A percentile compares a stretch with the other conserved stretches of the same genome.
phyloP scores from a whole-genome alignment of 331 rosid species.

The Telfairia occidentalis region DNA sequence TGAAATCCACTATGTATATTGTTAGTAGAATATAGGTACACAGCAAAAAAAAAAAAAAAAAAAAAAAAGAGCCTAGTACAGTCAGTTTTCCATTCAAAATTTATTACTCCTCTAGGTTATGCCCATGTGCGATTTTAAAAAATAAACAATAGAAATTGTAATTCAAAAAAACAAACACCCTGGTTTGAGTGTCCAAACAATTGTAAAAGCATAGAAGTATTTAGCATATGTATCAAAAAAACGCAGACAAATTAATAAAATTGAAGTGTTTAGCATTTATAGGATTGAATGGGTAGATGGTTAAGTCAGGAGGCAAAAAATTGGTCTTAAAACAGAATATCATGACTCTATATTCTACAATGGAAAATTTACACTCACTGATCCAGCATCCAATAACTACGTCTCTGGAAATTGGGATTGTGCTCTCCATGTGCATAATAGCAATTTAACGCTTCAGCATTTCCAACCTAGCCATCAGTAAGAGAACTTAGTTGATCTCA shows the following conservation, averaged over 20 bases:
- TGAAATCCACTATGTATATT: background rate
- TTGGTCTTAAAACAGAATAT: background rate
- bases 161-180: background rate
- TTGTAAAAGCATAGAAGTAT: background rate
- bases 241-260: background rate
- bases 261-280: background rate
- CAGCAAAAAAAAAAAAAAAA: background rate
- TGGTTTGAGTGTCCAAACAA: background rate
- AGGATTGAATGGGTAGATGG: background rate
- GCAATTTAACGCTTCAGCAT: constrained; percentile 75
- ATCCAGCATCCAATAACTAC: constrained; percentile 94
- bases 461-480: constrained; percentile 59
- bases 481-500: constrained; percentile 10
- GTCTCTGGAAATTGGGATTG: constrained; percentile 75
- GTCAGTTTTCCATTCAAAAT: background rate
- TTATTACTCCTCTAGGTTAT: background rate
- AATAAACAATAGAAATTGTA: constrained; percentile 1
- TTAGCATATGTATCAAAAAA: background rate
- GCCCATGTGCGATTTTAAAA: background rate
- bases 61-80: too few relatives aligned
- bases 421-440: constrained; percentile 97
- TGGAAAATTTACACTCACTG: constrained; percentile 51
- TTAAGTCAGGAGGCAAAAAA: background rate
- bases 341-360: constrained; percentile 13
- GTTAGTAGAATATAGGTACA: background rate